Evolutionary conservation across 139 green algal species (phyloP), one percentile per base, ranked within the genome.

Genomic region (Micractinium sp.): DNA sequence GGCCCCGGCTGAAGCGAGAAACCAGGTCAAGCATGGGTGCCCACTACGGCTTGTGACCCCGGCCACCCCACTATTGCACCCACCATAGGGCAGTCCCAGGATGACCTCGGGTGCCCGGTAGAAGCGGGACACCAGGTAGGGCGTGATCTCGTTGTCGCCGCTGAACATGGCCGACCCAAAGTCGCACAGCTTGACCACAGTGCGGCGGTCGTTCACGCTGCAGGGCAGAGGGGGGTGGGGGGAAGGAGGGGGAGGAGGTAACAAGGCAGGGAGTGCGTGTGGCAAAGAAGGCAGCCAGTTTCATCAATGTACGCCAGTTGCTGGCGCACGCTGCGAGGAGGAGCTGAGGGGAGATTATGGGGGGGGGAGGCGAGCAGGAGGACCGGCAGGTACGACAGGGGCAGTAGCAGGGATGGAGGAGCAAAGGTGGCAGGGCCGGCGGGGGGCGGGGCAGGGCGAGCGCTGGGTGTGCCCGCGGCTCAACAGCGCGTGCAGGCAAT

Each of bases 21-120:
- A 56, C 5, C 47, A 9, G 47, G 47, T 56, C 47, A 56, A 56
- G 7, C 9, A 56, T 9, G 9, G 9, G 47, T 56, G 5, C 5
- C n/a, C 5, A 16, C 47, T 56, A 56, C 47, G 9, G 9, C 7
- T 56, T 56, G 47, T 16, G 9, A 56, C 9, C 47, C 5, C 47
- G 9, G 5, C 47, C 47, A 5, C 5, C 47, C 47, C 47, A 56
- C 47, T 56, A 56, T 7, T n/a, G 60, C 79, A 74, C 94, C 89
- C 92, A 98, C 96, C 94, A 87, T 99, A 99, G 14, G 95, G 94
- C 75, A 99, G 92, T 5, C 98, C 98, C 66, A 99, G 93, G 66
- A 99, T 98, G 90, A 99, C 94, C 89, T 99, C 98, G 3, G 98
- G 98, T 0, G 98, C 88, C 33, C 98, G 93, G 92, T 99, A 99